Evolutionary conservation across 2,329 filamentous ascomycete genomes (phyloP).

Genomic region (Pezicula neosporulosa): DNA sequence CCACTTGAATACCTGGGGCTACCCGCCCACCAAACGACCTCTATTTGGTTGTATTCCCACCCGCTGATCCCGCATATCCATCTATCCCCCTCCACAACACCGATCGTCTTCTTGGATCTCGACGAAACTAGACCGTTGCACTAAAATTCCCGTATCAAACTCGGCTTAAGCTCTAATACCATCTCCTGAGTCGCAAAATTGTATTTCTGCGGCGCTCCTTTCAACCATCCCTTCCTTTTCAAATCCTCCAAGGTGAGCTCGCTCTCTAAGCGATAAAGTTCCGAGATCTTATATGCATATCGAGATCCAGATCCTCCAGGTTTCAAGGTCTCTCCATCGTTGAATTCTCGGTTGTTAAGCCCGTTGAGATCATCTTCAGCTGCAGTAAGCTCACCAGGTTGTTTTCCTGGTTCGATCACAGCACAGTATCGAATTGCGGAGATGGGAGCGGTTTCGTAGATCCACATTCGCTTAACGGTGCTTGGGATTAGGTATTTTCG

Average conservation of each 20-base stretch:
- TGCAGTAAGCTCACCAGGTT: slow-evolving; percentile 43
- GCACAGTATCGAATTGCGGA: slow-evolving; percentile 39
- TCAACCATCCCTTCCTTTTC: slow-evolving; percentile 27
- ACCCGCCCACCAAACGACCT: too few relatives aligned
- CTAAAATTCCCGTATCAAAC: background rate
- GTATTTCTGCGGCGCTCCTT: slow-evolving; percentile 32
- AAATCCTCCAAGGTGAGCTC: slow-evolving; percentile 48
- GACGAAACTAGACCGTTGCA: too few relatives aligned
- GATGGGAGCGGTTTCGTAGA: slow-evolving; percentile 39
- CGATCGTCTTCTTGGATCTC: too few relatives aligned
- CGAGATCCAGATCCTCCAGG: background rate
- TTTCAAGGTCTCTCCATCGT: background rate
- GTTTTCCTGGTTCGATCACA: slow-evolving; percentile 42
- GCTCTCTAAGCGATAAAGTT: slow-evolving; percentile 59
- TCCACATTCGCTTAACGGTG: slow-evolving; percentile 56
- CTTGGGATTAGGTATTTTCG: slow-evolving; percentile 50
- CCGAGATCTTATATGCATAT: slow-evolving; percentile 42
- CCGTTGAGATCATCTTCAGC: slow-evolving; percentile 33
- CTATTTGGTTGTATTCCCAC: too few relatives aligned
- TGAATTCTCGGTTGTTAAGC: slow-evolving; percentile 42
- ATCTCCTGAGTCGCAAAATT: background rate
- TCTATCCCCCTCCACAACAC: too few relatives aligned
- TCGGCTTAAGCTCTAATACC: background rate
- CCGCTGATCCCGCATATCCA: too few relatives aligned
- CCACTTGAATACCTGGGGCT: too few relatives aligned